Conservation (phyloP, 1,284 basidiomycete species). For the Salmacisia buchloeana region DNA sequence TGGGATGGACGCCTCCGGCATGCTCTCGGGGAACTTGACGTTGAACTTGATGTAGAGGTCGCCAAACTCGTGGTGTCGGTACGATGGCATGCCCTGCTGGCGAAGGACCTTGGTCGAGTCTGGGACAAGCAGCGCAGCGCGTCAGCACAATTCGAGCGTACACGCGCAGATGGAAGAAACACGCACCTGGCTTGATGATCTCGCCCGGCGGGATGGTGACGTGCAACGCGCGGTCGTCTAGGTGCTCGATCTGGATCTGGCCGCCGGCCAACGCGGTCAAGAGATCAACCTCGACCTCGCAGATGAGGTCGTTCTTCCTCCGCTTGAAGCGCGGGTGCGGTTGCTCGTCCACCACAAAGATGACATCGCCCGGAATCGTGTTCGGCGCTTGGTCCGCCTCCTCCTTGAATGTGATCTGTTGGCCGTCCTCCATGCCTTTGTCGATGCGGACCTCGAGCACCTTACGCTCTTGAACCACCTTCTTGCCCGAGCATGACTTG, state of each 20-base stretch:
- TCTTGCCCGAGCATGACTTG: conserved; percentile 90
- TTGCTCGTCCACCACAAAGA: conserved; percentile 96
- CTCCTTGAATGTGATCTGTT: conserved; percentile 88
- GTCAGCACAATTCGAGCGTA: conserved; percentile 6
- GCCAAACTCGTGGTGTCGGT: conserved; percentile 91
- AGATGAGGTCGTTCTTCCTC: conserved; percentile 85
- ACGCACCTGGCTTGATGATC: conserved; percentile 81
- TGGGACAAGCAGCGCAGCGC: conserved; percentile 58
- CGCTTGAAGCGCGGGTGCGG: conserved; percentile 85
- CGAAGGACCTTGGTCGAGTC: conserved; percentile 75
- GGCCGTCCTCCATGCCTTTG: conserved; percentile 98
- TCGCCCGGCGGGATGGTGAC: conserved; percentile 78
- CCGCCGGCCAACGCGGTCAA: conserved; percentile 91
- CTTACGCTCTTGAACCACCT: conserved; percentile 90
- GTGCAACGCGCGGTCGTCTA: conserved; percentile 83
- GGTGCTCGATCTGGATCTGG: conserved; percentile 80
- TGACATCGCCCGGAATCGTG: conserved; percentile 86
- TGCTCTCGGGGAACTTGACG: conserved; percentile 81
- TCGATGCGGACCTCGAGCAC: conserved; percentile 98
- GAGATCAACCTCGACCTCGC: conserved; percentile 83
- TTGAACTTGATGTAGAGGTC: conserved; percentile 84
- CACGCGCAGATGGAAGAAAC: conserved; percentile 11
- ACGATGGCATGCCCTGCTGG: conserved; percentile 96
- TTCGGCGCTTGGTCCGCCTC: conserved; percentile 94
- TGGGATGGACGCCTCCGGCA: conserved; percentile 66